Conservation (phyloP, 805 yeast species). For the Suhomyces canberraensis region DNA sequence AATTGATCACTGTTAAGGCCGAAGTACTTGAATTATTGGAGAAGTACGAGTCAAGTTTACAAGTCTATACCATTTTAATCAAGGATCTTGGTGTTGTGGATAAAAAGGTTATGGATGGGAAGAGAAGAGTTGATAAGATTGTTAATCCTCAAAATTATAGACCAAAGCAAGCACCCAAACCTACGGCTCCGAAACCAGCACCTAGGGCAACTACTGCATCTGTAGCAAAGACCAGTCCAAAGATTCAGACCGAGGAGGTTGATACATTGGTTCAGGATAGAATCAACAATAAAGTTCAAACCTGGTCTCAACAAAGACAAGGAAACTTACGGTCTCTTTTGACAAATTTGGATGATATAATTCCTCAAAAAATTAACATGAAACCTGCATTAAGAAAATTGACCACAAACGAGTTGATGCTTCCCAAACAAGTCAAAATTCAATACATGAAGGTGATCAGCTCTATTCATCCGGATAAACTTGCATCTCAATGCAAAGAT, state of each 20-base stretch:
- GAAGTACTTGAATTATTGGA: conserved; percentile 84
- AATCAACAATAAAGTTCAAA: conserved; percentile 8
- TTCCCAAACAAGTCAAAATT: conserved; percentile 86
- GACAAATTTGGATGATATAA: conserved; percentile 60
- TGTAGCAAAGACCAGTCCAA: conserved; percentile 4
- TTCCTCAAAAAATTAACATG: conserved; percentile 47
- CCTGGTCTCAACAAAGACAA: conserved; percentile 11
- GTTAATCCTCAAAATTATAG: conserved; percentile 50
- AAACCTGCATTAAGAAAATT: conserved; percentile 12
- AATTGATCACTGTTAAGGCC: conserved; percentile 67
- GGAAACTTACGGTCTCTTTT: conserved; percentile 77
- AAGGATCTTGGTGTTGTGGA: conserved; percentile 61
- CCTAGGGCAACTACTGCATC: conserved; percentile 10
- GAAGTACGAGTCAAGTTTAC: conserved; percentile 59
- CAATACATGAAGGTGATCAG: conserved; percentile 79
- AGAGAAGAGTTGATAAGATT: conserved; percentile 67
- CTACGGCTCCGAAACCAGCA: conserved; percentile 5
- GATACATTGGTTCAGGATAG: conserved; percentile 10
- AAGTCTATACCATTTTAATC: conserved; percentile 58
- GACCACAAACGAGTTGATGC: conserved; percentile 68
- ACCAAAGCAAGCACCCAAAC: conserved; percentile 11
- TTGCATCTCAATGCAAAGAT: conserved; percentile 33
- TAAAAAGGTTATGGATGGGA: conserved; percentile 71
- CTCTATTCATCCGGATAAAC: conserved; percentile 81
- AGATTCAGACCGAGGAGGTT: conserved; percentile 44